phyloP scores from a whole-genome alignment of 306 rosid species.

The Quercus parvula region DNA sequence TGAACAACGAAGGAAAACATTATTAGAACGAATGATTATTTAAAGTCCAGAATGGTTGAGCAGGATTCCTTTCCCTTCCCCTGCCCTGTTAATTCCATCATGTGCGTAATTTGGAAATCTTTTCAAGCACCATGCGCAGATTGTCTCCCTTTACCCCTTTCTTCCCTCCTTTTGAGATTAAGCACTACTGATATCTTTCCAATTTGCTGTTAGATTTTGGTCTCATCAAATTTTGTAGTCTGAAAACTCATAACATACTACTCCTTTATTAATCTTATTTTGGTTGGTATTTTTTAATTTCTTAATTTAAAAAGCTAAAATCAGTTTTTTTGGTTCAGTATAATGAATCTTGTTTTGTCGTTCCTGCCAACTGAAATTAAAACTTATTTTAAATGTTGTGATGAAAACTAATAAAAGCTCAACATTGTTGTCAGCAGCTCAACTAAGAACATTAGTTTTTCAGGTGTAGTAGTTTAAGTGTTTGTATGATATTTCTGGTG shows the following conservation, averaged over 20 bases:
- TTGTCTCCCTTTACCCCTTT: not conserved
- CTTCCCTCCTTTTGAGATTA: not conserved
- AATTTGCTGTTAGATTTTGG: not conserved
- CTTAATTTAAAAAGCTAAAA: not conserved
- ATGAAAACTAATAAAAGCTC: not conserved
- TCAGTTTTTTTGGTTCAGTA: not conserved
- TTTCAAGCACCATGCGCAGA: not conserved
- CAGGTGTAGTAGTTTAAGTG: not conserved
- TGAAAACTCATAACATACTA: no score
- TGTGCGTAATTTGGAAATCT: not conserved
- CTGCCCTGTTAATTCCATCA: not conserved
- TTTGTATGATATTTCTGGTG: conserved; percentile 5
- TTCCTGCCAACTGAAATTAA: not conserved
- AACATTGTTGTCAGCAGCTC: not conserved
- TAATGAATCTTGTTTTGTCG: not conserved
- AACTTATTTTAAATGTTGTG: not conserved
- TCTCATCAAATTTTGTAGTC: not conserved
- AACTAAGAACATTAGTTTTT: not conserved
- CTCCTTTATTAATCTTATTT: no score
- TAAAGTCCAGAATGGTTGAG: not conserved
- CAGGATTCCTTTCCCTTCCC: not conserved
- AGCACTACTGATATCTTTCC: not conserved
- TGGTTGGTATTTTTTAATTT: not conserved
- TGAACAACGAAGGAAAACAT: not conserved
- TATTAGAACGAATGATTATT: not conserved